These are phyloP conservation scores for Millerago galiae DNA, from an alignment of 805 yeast genomes.

Conservation along the genomic window DNA sequence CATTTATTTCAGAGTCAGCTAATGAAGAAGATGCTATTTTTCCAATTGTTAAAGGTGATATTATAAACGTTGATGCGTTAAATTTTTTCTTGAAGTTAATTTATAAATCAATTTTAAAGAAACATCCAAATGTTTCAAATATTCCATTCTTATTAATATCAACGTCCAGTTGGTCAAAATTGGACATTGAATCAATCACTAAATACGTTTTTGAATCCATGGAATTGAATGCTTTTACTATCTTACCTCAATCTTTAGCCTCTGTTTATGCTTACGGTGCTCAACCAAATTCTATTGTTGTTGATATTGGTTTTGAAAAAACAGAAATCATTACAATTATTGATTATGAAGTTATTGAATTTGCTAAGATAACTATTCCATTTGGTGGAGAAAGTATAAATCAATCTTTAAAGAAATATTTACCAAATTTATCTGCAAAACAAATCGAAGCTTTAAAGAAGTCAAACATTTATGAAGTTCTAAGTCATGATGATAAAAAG, in stretches of 20 bases:
- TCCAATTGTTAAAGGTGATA: conserved; percentile 62
- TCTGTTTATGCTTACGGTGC: conserved; percentile 69
- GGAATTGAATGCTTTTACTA: conserved; percentile 64
- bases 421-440: conserved; percentile 48
- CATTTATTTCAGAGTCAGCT: conserved; percentile 25
- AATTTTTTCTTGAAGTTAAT: conserved; percentile 46
- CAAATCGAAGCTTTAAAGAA: conserved; percentile 73
- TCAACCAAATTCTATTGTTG: conserved; percentile 59
- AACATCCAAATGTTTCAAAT: conserved; percentile 30
- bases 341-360: conserved; percentile 57
- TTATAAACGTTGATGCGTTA: conserved; percentile 65
- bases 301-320: conserved; percentile 73
- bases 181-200: conserved; percentile 61
- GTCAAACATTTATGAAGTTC: conserved; percentile 73
- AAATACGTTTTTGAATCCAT: conserved; percentile 69
- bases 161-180: conserved; percentile 63
- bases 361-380: conserved; percentile 42
- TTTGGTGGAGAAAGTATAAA: conserved; percentile 67
- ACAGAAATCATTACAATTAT: conserved; percentile 78
- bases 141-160: conserved; percentile 68
- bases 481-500: conserved; percentile 58
- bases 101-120: conserved; percentile 38
- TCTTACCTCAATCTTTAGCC: conserved; percentile 63
- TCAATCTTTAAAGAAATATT: conserved; percentile 37
- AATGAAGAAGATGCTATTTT: conserved; percentile 39